phyloP scores from a whole-genome alignment of 176 grass and related monocot species.

The Eremochloa ophiuroides region DNA sequence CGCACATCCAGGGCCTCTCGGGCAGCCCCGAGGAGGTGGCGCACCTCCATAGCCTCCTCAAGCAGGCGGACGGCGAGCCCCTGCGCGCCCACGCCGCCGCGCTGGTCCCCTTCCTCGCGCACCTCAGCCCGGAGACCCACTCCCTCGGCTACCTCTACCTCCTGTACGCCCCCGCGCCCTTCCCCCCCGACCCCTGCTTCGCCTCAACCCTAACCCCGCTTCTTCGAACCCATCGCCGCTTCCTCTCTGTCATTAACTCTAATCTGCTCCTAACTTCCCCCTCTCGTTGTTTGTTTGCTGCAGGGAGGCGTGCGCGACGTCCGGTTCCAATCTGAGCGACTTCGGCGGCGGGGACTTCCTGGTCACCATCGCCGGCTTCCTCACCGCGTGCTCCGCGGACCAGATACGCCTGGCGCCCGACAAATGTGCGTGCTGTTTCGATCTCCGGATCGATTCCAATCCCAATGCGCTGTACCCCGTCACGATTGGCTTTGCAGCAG shows the following conservation, averaged over 20 bases:
- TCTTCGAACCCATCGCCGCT: background rate
- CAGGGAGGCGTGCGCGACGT: constrained; percentile 64
- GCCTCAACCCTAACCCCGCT: constrained; percentile 25
- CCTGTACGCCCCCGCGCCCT: constrained; percentile 36
- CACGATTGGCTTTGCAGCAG: background rate
- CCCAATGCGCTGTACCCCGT: background rate
- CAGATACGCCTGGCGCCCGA: constrained; percentile 83
- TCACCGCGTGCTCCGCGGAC: constrained; percentile 57
- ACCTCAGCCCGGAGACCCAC: constrained; percentile 63
- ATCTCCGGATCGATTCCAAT: background rate
- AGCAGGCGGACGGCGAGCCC: constrained; percentile 64
- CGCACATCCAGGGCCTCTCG: constrained; percentile 84
- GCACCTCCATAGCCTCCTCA: constrained; percentile 72
- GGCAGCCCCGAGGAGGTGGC: constrained; percentile 56
- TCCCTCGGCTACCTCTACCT: constrained; percentile 94
- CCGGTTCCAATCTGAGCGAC: constrained; percentile 40
- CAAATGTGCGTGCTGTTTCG: constrained; percentile 54
- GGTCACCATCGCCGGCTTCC: constrained; percentile 49
- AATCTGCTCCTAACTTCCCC: background rate
- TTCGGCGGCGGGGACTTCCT: constrained; percentile 38
- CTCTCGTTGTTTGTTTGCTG: constrained; percentile 2
- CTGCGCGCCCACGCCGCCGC: constrained; percentile 51
- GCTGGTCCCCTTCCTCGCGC: constrained; percentile 55
- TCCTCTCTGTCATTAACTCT: background rate
- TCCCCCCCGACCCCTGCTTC: background rate